These are phyloP conservation scores for Elaeis guineensis DNA, from an alignment of 176 grass and related monocot genomes.

Conservation along the genomic window DNA sequence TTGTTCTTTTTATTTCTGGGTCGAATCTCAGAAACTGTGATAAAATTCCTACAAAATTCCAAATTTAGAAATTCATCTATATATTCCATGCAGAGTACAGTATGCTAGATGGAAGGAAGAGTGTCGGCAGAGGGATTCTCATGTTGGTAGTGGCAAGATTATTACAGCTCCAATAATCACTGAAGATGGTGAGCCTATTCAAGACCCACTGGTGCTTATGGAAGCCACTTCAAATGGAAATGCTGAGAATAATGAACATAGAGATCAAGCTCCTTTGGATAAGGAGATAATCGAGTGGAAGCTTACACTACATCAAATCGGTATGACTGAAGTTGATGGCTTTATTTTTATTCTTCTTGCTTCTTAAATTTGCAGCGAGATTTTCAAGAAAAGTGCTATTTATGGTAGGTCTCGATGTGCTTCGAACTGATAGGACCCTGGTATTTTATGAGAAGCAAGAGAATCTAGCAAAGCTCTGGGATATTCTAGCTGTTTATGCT, in stretches of 20 bases:
- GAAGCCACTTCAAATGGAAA: constrained; percentile 41
- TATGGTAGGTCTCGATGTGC: constrained; percentile 78
- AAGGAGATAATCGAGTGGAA: constrained; percentile 94
- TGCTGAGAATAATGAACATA: constrained; percentile 17
- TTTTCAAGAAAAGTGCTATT: constrained; percentile 18
- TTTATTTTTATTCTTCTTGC: constrained; percentile 7
- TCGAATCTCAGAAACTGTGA: no score
- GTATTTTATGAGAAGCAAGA: constrained; percentile 97
- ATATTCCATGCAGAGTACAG: constrained; percentile 40
- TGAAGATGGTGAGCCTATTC: constrained; percentile 78
- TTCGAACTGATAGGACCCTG: constrained; percentile 89
- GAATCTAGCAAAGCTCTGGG: constrained; percentile 96
- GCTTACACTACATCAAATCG: constrained; percentile 96
- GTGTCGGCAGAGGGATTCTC: constrained; percentile 71
- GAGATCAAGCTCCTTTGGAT: constrained; percentile 28
- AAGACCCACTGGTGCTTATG: constrained; percentile 86
- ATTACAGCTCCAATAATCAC: constrained; percentile 89
- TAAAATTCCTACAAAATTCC: no score
- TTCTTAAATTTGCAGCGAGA: neutral
- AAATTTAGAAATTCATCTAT: constrained; percentile 9
- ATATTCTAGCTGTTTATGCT: constrained; percentile 93
- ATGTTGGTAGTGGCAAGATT: constrained; percentile 91
- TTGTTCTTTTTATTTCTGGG: no score
- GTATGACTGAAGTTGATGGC: constrained; percentile 21
- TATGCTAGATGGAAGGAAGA: constrained; percentile 95